These are phyloP conservation scores for Podospora anserina DNA, from an alignment of 495 filamentous ascomycete species.

Conservation along the genomic window DNA sequence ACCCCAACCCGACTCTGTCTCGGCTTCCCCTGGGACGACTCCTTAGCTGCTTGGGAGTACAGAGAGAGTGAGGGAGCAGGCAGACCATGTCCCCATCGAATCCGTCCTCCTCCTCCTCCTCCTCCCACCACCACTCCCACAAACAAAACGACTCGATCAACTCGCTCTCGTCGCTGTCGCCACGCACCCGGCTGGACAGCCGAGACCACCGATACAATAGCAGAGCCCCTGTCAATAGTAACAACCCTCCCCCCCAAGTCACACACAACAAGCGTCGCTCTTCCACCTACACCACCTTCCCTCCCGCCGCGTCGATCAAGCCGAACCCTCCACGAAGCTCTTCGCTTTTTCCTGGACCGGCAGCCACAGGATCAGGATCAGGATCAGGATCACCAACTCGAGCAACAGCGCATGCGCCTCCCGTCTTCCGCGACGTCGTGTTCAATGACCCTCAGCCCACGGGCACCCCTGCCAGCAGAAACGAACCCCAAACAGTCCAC, in stretches of 20 bases:
- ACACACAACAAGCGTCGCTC: slow-evolving; percentile 10
- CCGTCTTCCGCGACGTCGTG: slow-evolving; percentile 27
- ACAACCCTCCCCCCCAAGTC: neutral
- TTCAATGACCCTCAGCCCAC: slow-evolving; percentile 32
- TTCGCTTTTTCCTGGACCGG: slow-evolving; percentile 32
- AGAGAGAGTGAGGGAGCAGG: neutral
- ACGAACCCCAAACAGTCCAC: slow-evolving; percentile 24
- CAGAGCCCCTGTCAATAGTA: neutral
- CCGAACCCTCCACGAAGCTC: slow-evolving; percentile 34
- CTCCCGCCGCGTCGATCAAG: slow-evolving; percentile 8
- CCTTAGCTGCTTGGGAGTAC: no score
- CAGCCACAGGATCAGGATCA: slow-evolving; percentile 19
- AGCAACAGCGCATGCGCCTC: slow-evolving; percentile 4
- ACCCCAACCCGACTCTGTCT: slow-evolving; percentile 31
- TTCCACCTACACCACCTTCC: slow-evolving; percentile 21
- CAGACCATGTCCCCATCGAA: slow-evolving; percentile 23
- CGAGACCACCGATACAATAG: slow-evolving; percentile 16
- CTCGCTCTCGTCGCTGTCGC: slow-evolving; percentile 23
- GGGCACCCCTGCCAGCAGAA: slow-evolving; percentile 23
- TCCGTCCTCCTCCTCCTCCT: slow-evolving; percentile 11
- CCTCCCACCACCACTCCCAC: slow-evolving; percentile 3
- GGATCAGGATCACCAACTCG: neutral
- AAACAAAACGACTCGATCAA: slow-evolving; percentile 11
- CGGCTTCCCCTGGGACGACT: slow-evolving; percentile 27
- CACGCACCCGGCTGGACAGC: slow-evolving; percentile 17